Percentiles rank a stretch among this genome's conserved stretches.
Evolutionary conservation across 768 basidiomycete genomes (phyloP).

Genomic region (Lentinula boryana): DNA sequence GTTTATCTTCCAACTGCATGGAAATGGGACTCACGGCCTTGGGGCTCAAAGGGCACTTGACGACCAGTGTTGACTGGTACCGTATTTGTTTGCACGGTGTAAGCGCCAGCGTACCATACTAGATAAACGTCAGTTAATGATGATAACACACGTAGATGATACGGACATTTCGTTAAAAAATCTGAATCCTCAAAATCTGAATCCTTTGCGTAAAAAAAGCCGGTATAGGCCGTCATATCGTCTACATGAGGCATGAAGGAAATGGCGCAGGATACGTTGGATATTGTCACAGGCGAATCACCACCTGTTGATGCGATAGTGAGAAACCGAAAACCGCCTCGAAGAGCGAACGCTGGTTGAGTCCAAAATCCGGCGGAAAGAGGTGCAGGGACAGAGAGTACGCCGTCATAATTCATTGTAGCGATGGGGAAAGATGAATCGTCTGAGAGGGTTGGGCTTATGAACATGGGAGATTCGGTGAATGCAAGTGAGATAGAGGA

Average conservation of each 20-base stretch:
- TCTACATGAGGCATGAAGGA: conserved; percentile 30
- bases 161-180: conserved; percentile 29
- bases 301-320: conserved; percentile 17
- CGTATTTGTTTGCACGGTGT: conserved; percentile 10
- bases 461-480: conserved; percentile 52
- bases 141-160: neutral
- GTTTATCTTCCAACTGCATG: neutral
- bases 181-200: conserved; percentile 22
- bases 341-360: conserved; percentile 35
- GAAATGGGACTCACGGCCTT: conserved; percentile 29
- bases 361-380: conserved; percentile 36
- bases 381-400: conserved; percentile 33
- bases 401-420: conserved; percentile 35
- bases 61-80: conserved; percentile 41
- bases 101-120: conserved; percentile 21
- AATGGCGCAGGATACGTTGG: conserved; percentile 27
- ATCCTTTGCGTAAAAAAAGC: conserved; percentile 29
- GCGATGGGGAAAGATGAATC: conserved; percentile 45
- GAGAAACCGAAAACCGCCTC: conserved; percentile 24
- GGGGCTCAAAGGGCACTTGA: conserved; percentile 37
- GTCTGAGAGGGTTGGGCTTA: conserved; percentile 45
- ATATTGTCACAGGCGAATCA: conserved; percentile 17
- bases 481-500: conserved; percentile 44
- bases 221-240: conserved; percentile 26
- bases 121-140: neutral